Percentiles rank a stretch among this genome's conserved stretches.
phyloP scores from a whole-genome alignment of 768 basidiomycete species.

The Tylopilus sp. region DNA sequence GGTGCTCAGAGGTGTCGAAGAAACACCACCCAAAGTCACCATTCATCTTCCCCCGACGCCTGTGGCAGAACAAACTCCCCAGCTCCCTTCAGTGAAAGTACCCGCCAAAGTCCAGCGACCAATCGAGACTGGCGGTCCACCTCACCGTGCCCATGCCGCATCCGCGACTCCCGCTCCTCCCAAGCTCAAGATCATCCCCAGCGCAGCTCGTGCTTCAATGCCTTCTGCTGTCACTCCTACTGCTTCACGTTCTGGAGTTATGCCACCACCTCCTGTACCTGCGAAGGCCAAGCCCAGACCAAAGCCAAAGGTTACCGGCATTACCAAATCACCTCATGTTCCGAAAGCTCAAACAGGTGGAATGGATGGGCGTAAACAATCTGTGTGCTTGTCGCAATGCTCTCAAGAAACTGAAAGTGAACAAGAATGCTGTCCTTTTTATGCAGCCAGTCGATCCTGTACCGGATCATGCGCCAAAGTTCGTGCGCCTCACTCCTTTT shows the following conservation, averaged over 20 bases:
- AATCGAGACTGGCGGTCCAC: slow-evolving; percentile 34
- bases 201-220: slow-evolving; percentile 9
- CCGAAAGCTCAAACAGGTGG: slow-evolving; percentile 74
- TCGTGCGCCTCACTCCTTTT: slow-evolving; percentile 8
- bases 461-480: slow-evolving; percentile 87
- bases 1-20: slow-evolving; percentile 77
- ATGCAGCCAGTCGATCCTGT: slow-evolving; percentile 92
- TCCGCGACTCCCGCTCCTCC: slow-evolving; percentile 36
- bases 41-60: slow-evolving; percentile 77
- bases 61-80: too few species aligned
- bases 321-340: slow-evolving; percentile 42
- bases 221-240: slow-evolving; percentile 18
- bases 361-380: slow-evolving; percentile 74
- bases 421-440: slow-evolving; percentile 75
- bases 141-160: slow-evolving; percentile 28
- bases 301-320: slow-evolving; percentile 22
- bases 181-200: slow-evolving; percentile 51
- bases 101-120: slow-evolving; percentile 37
- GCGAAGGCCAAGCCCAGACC: slow-evolving; percentile 25
- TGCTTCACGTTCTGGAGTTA: slow-evolving; percentile 12
- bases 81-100: slow-evolving; percentile 52
- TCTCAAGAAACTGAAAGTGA: slow-evolving; percentile 71
- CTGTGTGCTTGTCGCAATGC: slow-evolving; percentile 70
- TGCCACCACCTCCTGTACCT: slow-evolving; percentile 37
- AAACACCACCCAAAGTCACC: slow-evolving; percentile 81